Base-by-base conservation (phyloP, 257 asterid genomes). In the Gentiana macrophylla region DNA sequence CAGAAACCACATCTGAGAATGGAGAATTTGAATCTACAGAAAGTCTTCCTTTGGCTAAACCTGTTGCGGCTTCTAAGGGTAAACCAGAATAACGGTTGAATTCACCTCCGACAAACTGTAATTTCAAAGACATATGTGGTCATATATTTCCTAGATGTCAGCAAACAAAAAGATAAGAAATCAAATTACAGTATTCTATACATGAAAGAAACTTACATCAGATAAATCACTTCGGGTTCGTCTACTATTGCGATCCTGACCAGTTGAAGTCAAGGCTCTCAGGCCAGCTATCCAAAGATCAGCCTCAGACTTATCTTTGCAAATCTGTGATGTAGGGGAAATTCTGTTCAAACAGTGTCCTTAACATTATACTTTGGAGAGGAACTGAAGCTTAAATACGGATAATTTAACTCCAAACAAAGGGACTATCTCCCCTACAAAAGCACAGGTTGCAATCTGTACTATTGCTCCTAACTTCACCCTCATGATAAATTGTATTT, bases 201-300 rank as follows among this genome's bases (percentile, higher is more conserved):
- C 24, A 24, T 24, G 24, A 24, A 24, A 24, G 24, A 56, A 35
- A 44, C 38, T 73, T 84, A 91, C 98, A 59, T 85, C 95, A 70
- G 79, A 66, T 61, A 83, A 63, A 61, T 91, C 96, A 74, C 98
- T 91, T 72, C 74, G 81, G 56, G 84, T 70, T 62, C 93, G 92
- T 67, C 95, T 83, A 24, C 24, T 24, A 64, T 62, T 82, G 52
- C 82, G 80, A 65, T 75, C 24, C 63, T 73, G 92, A 61, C 80
- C 73, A 33, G 82, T 68, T 57, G 98, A 78, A 67, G 77, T 84
- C 70, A 91, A 73, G 59, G 85, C 69, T 72, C 79, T 84, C 70
- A 91, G 70, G 60, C 93, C 94, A 71, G 89, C 77, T 70, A 87
- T 84, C 98, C 98, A 91, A 66, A 77, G 66, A 70, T 91, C 98